These are phyloP conservation scores for Dothidotthia symphoricarpi DNA, from an alignment of 2,329 filamentous ascomycete species.

Conservation along the genomic window DNA sequence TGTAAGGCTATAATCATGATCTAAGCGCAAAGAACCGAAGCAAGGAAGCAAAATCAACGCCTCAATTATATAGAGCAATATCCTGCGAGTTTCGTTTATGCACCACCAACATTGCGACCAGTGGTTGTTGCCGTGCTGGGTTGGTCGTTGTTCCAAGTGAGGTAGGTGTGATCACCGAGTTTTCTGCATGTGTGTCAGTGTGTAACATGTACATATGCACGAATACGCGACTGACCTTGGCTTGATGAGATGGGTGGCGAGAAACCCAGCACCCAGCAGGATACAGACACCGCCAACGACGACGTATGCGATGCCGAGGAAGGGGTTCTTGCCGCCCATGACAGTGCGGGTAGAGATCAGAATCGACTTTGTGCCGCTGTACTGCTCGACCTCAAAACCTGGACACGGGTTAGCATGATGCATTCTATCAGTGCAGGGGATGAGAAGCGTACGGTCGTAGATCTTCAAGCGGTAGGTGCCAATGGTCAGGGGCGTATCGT, in stretches of 20 bases:
- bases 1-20: slow-evolving; percentile 18
- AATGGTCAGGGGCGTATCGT: slow-evolving; percentile 62
- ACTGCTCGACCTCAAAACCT: slow-evolving; percentile 80
- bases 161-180: slow-evolving; percentile 95
- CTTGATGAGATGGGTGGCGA: slow-evolving; percentile 84
- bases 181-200: slow-evolving; percentile 59
- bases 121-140: slow-evolving; percentile 56
- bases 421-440: background rate
- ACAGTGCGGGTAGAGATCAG: slow-evolving; percentile 86
- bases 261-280: slow-evolving; percentile 82
- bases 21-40: slow-evolving; percentile 2
- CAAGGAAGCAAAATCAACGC: slow-evolving; percentile 16
- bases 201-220: background rate
- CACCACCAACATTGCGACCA: slow-evolving; percentile 41
- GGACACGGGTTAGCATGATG: slow-evolving; percentile 22
- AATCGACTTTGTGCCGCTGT: slow-evolving; percentile 85
- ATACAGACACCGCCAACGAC: slow-evolving; percentile 93
- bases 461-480: slow-evolving; percentile 79
- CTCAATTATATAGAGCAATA: slow-evolving; percentile 13
- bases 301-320: slow-evolving; percentile 93
- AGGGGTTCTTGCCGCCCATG: slow-evolving; percentile 92
- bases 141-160: slow-evolving; percentile 86
- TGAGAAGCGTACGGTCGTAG: slow-evolving; percentile 65
- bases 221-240: slow-evolving; percentile 65
- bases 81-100: slow-evolving; percentile 22